Base-by-base conservation (phyloP, 2,329 filamentous ascomycete species). In the Westerdykella ornata region DNA sequence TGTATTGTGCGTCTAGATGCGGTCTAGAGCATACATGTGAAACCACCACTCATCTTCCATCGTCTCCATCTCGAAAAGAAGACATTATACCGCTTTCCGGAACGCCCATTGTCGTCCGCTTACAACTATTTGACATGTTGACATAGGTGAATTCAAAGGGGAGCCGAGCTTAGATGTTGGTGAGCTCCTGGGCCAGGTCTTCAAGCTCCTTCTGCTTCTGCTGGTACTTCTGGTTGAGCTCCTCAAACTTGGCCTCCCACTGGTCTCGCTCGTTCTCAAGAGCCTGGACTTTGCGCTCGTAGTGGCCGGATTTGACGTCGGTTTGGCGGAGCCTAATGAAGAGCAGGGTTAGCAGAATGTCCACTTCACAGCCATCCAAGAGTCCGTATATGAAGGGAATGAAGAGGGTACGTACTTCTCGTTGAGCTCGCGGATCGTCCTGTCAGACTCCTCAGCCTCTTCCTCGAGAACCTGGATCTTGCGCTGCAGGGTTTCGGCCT, bases 261-360 rank as follows among this genome's bases (percentile, higher is more conserved):
- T 89, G 81, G 71, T 96, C 88, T 62, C 87, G 85, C 68, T 89
- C 81, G 64, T 80, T 76, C 75, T 98, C 92, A 64, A 96, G 82
- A 61, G 92, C 90, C 72, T 96, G 88, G 58, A 97, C 92, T 78
- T 97, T 97, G 73, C 92, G 92, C 77, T 98, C 92, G 72, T 90
- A 97, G 76, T 98, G 90, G 62, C 90, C 92, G 63, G 90, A 89
- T 79, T 97, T 97, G 74, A 97, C 88, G 69, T 98, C 92, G 73
- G 92, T 96, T 76, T 95, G 89, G 69, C 92, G 89, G 66, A 97
- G 87, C 75, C 92, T 98, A 40, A 8, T 26, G 22, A 26, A n/a
- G 42, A 35, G 39, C 20, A 42, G 37, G 44, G 49, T 60, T 44
- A 60, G 57, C 47, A 49, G 18, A 28, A 18, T 14, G 29, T 16